phyloP scores from a whole-genome alignment of 2,329 filamentous ascomycete species.

The Alternaria gansuensis region DNA sequence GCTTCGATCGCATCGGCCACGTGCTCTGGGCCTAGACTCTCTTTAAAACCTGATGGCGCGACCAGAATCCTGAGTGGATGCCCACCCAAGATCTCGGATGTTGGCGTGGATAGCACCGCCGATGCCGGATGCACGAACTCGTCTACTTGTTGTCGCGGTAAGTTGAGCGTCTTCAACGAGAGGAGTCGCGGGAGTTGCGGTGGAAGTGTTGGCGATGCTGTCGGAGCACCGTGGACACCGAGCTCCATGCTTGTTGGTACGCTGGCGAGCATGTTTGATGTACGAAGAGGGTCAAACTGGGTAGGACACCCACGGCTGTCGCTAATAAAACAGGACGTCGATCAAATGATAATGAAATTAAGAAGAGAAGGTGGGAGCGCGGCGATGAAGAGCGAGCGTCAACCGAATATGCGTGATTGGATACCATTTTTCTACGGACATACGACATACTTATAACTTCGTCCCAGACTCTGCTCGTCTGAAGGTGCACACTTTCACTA shows the following conservation, averaged over 20 bases:
- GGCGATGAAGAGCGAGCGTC: slow-evolving; percentile 20
- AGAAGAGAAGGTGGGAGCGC: slow-evolving; percentile 5
- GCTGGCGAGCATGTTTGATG: slow-evolving; percentile 26
- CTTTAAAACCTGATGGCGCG: slow-evolving; percentile 65
- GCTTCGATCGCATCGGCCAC: slow-evolving; percentile 62
- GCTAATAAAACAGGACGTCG: not conserved
- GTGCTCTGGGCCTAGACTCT: slow-evolving; percentile 60
- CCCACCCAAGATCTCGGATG: slow-evolving; percentile 32
- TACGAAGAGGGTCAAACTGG: not conserved
- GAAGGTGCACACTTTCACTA: slow-evolving; percentile 9
- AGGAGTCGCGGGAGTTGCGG: slow-evolving; percentile 31
- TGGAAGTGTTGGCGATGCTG: slow-evolving; percentile 14
- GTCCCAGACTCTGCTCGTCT: slow-evolving; percentile 4
- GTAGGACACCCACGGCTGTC: not conserved
- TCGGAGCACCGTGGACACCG: slow-evolving; percentile 7
- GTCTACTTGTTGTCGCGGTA: slow-evolving; percentile 30
- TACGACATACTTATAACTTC: slow-evolving; percentile 30
- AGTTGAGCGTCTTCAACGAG: slow-evolving; percentile 36
- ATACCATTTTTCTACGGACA: slow-evolving; percentile 18
- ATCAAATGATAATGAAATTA: slow-evolving; percentile 1
- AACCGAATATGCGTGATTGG: slow-evolving; percentile 13
- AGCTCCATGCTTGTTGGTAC: slow-evolving; percentile 15
- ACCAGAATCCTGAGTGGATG: slow-evolving; percentile 55
- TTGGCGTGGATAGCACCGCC: slow-evolving; percentile 29
- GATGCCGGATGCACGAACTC: slow-evolving; percentile 31